phyloP scores from a whole-genome alignment of 2,329 filamentous ascomycete species.

The Parascedosporium putredinis region DNA sequence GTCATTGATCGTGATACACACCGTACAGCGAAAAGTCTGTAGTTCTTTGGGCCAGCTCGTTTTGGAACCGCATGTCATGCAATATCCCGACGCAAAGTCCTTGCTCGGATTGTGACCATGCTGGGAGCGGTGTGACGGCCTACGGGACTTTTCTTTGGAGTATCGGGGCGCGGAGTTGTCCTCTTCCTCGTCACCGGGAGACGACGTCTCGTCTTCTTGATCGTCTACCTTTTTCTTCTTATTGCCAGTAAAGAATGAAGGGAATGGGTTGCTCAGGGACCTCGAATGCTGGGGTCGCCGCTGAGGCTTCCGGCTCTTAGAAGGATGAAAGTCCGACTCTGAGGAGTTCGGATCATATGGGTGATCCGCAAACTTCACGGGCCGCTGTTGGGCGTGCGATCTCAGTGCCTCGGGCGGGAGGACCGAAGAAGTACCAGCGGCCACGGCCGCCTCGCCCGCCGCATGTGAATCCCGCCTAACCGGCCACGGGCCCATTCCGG shows the following conservation, averaged over 20 bases:
- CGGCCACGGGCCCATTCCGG: conserved; percentile 5
- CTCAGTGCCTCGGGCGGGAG: conserved; percentile 12
- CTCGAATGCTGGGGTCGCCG: conserved; percentile 35
- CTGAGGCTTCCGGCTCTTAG: not conserved
- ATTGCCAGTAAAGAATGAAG: conserved; percentile 53
- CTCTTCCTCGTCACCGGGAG: conserved; percentile 4
- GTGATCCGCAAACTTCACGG: not conserved
- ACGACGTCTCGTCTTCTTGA: not conserved
- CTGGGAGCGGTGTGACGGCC: conserved; percentile 18
- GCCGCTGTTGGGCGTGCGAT: conserved; percentile 15
- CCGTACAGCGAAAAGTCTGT: conserved; percentile 68
- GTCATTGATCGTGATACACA: conserved; percentile 79
- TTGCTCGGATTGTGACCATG: conserved; percentile 25
- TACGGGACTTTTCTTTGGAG: not conserved
- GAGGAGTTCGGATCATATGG: conserved; percentile 31
- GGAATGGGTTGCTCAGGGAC: conserved; percentile 73
- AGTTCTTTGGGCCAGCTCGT: conserved; percentile 70
- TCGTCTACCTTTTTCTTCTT: conserved; percentile 35
- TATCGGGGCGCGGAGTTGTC: conserved; percentile 13
- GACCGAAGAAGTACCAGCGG: not conserved
- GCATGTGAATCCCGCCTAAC: not conserved
- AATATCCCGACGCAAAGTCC: conserved; percentile 60
- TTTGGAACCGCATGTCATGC: conserved; percentile 75
- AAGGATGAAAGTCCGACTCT: conserved; percentile 28
- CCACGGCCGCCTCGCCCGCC: not conserved